Conservation (phyloP, 2,329 filamentous ascomycete species). For the Phaeosphaeriaceae sp. region DNA sequence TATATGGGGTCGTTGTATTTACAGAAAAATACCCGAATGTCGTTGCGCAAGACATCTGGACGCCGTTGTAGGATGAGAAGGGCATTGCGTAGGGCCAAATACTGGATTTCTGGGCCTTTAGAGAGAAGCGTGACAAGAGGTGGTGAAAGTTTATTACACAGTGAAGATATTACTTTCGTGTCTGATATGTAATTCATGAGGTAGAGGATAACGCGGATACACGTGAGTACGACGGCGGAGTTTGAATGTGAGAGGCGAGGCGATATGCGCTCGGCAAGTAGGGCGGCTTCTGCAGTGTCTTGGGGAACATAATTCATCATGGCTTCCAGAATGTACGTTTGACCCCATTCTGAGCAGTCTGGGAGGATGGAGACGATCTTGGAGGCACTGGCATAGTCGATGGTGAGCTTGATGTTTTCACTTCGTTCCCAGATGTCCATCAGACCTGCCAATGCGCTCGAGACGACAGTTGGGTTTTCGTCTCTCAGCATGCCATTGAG, state of each 20-base stretch:
- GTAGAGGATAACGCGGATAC: slow-evolving; percentile 94
- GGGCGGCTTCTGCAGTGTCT: slow-evolving; percentile 82
- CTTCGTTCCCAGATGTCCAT: slow-evolving; percentile 99
- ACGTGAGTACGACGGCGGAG: slow-evolving; percentile 93
- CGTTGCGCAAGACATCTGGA: slow-evolving; percentile 91
- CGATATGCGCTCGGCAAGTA: slow-evolving; percentile 91
- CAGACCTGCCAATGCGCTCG: slow-evolving; percentile 85
- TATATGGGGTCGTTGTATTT: slow-evolving; percentile 99
- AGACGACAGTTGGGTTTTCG: slow-evolving; percentile 96
- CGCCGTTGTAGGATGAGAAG: slow-evolving; percentile 90
- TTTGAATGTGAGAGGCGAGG: slow-evolving; percentile 97
- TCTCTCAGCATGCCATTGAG: slow-evolving; percentile 90
- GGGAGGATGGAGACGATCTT: slow-evolving; percentile 97
- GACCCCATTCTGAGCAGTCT: slow-evolving; percentile 98
- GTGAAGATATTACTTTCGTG: slow-evolving; percentile 81
- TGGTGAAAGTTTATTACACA: slow-evolving; percentile 93
- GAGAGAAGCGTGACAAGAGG: slow-evolving; percentile 93
- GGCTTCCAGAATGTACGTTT: slow-evolving; percentile 97
- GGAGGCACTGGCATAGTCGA: slow-evolving; percentile 95
- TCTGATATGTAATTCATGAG: slow-evolving; percentile 98
- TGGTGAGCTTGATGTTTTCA: slow-evolving; percentile 96
- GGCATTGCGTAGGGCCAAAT: slow-evolving; percentile 90
- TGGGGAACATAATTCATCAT: slow-evolving; percentile 98
- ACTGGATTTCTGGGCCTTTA: slow-evolving; percentile 98
- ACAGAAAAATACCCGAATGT: slow-evolving; percentile 99